Evolutionary conservation across 2,329 filamentous ascomycete species (phyloP).

Genomic region (Lachnellula arida): DNA sequence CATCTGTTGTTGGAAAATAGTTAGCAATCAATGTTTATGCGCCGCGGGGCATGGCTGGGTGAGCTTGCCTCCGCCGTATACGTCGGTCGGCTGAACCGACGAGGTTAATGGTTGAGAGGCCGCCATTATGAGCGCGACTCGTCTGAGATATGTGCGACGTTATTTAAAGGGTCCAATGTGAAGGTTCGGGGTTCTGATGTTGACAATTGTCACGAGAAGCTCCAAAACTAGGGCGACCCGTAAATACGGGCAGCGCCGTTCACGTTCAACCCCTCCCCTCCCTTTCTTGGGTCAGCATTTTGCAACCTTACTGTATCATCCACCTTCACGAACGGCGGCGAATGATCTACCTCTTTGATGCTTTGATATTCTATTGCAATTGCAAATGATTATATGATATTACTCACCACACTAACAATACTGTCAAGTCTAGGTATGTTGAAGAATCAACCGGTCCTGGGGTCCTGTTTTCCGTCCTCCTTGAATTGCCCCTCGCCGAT

Average conservation of each 20-base stretch:
- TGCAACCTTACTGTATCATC: no score
- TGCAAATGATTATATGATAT: no score
- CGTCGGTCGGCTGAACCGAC: constrained; percentile 55
- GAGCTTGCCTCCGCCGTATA: constrained; percentile 56
- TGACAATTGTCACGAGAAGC: not conserved
- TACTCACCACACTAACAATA: no score
- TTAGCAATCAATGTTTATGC: constrained; percentile 4
- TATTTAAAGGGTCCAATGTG: not conserved
- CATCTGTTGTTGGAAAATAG: constrained; percentile 56
- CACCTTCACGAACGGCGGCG: no score
- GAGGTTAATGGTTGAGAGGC: constrained; percentile 49
- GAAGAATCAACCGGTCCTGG: no score
- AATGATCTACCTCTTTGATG: no score
- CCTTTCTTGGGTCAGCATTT: no score
- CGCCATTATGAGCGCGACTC: constrained; percentile 39
- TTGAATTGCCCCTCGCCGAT: no score
- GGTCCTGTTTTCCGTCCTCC: no score
- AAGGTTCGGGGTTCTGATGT: not conserved
- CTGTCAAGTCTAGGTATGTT: no score
- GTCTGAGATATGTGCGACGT: not conserved
- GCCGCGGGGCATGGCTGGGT: constrained; percentile 1
- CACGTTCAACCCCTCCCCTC: not conserved
- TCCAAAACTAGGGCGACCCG: not conserved
- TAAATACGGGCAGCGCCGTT: not conserved
- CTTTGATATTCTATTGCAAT: no score